These are phyloP conservation scores for Cyberlindnera suaveolens DNA, from an alignment of 805 yeast species.

Conservation along the genomic window DNA sequence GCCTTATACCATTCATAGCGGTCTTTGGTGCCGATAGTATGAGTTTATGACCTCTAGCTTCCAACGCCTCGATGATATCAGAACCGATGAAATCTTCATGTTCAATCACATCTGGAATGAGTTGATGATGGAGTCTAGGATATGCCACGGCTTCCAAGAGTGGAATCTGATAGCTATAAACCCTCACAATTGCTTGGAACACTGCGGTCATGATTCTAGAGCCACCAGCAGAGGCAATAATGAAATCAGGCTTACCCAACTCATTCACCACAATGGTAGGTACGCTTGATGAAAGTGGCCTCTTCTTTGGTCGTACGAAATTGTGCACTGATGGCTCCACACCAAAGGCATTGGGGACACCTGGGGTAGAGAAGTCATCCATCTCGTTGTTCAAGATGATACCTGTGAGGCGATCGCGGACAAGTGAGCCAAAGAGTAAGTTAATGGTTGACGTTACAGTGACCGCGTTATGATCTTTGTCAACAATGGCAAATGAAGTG, in stretches of 20 bases:
- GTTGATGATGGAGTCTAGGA: constrained; percentile 87
- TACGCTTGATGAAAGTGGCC: constrained; percentile 81
- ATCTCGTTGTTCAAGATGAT: constrained; percentile 80
- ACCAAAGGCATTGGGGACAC: constrained; percentile 66
- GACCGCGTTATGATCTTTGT: constrained; percentile 69
- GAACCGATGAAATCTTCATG: constrained; percentile 51
- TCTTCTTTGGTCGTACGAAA: constrained; percentile 62
- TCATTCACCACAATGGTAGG: constrained; percentile 62
- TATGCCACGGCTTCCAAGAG: constrained; percentile 64
- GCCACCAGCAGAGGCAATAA: constrained; percentile 94
- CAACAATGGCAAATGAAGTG: constrained; percentile 78
- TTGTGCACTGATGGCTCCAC: constrained; percentile 78
- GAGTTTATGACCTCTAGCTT: constrained; percentile 43
- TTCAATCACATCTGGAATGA: constrained; percentile 62
- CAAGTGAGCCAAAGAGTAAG: constrained; percentile 72
- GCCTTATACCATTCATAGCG: constrained; percentile 51
- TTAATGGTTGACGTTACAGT: constrained; percentile 87
- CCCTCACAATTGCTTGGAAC: constrained; percentile 70
- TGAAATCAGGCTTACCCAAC: constrained; percentile 48
- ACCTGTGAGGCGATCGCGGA: constrained; percentile 80
- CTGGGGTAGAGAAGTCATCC: constrained; percentile 88
- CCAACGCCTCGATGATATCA: constrained; percentile 32
- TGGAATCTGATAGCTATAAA: constrained; percentile 50
- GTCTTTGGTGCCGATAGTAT: constrained; percentile 39
- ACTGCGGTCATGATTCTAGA: constrained; percentile 79